Evolutionary conservation across 1,284 basidiomycete species (phyloP), one percentile per base, ranked within the genome.

Genomic region (Rhodotorula sp.): DNA sequence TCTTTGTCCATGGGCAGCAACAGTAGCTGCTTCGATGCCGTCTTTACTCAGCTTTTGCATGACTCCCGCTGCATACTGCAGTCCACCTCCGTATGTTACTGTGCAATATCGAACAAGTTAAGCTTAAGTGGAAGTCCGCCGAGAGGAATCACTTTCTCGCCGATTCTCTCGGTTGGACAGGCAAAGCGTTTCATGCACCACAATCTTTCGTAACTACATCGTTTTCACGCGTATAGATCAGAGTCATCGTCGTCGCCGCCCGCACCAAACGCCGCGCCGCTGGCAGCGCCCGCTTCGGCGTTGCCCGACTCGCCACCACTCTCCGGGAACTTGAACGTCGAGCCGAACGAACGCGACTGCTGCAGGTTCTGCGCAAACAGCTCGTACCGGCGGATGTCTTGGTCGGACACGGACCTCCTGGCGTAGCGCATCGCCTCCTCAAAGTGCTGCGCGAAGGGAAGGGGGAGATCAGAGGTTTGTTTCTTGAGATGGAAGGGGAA

Each of bases 271-370:
- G 89, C 90, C 66, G 90, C 84, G 70, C 93, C 92, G 61, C 88
- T 54, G 28, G 60, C 59, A n/a, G 81, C 83, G 26, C 80, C 82
- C 3, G 78, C 81, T 55, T 84, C 83, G 65, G 85, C 83, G 65
- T 84, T 78, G 43, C 83, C 85, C 58, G 81, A 85, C 64, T 83
- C 80, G 67, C 85, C 84, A 52, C 80, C 82, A 34, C 80, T 80
- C 78, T 97, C 95, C 26, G 97, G 97, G 93, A 99, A 99, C 85
- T 92, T 93, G 88, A 97, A 97, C 80, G 87, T 89, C 81, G 89
- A 89, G 64, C 93, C 93, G 55, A 88, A 90, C 78, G 69, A 77
- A 62, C 80, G 70, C 31, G 90, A 90, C 81, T 94, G 92, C 83
- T 92, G 91, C 72, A 93, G 83, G 81, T 92, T 93, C 88, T 90